These are phyloP conservation scores for Oenanthe javanica DNA, from an alignment of 140 eudicot genomes.

Conservation along the genomic window DNA sequence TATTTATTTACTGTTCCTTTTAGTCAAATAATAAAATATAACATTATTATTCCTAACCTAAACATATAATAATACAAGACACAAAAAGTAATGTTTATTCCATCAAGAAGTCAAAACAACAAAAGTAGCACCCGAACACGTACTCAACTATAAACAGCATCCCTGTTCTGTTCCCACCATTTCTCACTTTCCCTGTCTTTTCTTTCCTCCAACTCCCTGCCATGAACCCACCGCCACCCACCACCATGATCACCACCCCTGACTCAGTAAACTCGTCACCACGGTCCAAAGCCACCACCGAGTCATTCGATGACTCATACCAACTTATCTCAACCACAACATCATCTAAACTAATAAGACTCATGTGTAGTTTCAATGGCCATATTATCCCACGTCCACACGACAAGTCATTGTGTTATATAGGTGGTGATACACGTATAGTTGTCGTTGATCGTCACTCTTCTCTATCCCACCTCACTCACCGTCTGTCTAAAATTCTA, in stretches of 20 bases:
- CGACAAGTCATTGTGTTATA: conserved; percentile 85
- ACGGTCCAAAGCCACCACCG: neutral
- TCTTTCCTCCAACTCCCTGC: neutral
- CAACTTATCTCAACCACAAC: neutral
- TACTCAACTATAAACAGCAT: too few species aligned
- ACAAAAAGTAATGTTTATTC: too few species aligned
- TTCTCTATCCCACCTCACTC: neutral
- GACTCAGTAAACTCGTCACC: neutral
- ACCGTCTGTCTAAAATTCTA: too few species aligned
- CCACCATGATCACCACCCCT: neutral
- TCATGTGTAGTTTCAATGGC: conserved; percentile 95
- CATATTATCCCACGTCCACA: conserved; percentile 85
- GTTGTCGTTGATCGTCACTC: conserved; percentile 70
- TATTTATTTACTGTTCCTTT: too few species aligned
- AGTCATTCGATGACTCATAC: neutral
- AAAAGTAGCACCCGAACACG: too few species aligned
- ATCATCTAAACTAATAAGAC: conserved; percentile 16
- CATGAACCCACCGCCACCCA: neutral
- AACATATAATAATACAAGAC: too few species aligned
- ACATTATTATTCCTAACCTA: neutral
- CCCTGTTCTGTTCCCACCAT: neutral
- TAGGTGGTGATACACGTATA: conserved; percentile 94
- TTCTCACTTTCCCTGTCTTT: neutral
- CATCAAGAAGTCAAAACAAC: too few species aligned
- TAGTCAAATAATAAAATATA: too few species aligned